Conservation (phyloP, 2,329 filamentous ascomycete genomes). For the Dothistroma septosporum region DNA sequence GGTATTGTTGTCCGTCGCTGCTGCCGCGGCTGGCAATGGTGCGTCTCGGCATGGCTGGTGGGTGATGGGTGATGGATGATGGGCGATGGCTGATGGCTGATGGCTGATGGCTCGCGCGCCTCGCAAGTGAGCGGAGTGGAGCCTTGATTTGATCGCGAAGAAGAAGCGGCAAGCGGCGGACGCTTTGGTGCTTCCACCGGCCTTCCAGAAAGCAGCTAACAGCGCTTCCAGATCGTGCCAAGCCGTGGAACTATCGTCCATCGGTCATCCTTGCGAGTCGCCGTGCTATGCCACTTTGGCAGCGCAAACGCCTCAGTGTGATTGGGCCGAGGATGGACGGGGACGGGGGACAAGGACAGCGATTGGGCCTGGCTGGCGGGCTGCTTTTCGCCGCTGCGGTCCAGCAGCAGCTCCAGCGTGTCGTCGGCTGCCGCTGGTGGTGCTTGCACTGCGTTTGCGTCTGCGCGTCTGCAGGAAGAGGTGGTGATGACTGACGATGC, state of each 20-base stretch:
- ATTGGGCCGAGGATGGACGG: background rate
- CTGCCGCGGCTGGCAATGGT: background rate
- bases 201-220: constrained; percentile 7
- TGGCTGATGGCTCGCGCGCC: too few species aligned
- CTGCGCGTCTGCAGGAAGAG: background rate
- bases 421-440: background rate
- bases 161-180: constrained; percentile 4
- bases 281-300: background rate
- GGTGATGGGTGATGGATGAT: too few species aligned
- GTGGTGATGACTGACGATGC: background rate
- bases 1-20: too few species aligned
- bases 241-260: background rate
- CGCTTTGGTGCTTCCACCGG: constrained; percentile 6
- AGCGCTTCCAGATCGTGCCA: background rate
- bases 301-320: background rate
- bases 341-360: background rate
- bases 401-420: background rate
- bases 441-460: background rate
- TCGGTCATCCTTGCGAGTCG: background rate
- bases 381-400: background rate
- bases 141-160: background rate
- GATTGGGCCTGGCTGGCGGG: too few species aligned
- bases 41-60: background rate
- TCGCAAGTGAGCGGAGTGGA: constrained; percentile 2
- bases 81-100: too few species aligned